These are phyloP conservation scores for Sporothrix inflata DNA, from an alignment of 2,329 filamentous ascomycete genomes.

Conservation along the genomic window DNA sequence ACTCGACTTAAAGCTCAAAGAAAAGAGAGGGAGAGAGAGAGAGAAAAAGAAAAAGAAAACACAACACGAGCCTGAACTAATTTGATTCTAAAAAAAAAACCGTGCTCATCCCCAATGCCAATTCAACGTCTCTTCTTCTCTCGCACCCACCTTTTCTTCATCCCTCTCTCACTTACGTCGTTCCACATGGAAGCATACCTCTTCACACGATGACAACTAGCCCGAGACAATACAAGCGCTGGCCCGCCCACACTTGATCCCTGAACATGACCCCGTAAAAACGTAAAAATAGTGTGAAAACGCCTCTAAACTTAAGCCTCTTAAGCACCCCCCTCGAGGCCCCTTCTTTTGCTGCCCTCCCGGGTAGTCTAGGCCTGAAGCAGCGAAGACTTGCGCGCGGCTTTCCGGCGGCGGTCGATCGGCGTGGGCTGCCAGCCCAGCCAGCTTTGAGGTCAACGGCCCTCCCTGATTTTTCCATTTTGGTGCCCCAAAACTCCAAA, in stretches of 20 bases:
- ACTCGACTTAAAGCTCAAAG: background rate
- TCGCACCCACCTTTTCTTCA: background rate
- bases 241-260: conserved; percentile 14
- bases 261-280: conserved; percentile 7
- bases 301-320: background rate
- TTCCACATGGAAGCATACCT: background rate
- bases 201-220: background rate
- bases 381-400: conserved; percentile 30
- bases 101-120: background rate
- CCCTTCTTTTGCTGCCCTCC: background rate
- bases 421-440: background rate
- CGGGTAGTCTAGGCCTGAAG: conserved; percentile 31
- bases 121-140: background rate
- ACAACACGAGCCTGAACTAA: background rate
- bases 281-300: conserved; percentile 1
- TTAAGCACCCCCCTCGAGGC: background rate
- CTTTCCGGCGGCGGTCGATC: conserved; percentile 30
- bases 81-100: no score
- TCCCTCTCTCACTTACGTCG: background rate
- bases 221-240: conserved; percentile 9
- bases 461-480: background rate
- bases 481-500: background rate
- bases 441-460: background rate
- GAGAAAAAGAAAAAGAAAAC: background rate
- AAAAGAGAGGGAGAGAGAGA: background rate